Evolutionary conservation across 176 grass and related monocot species (phyloP).

Genomic region (Oryza glumipatula): DNA sequence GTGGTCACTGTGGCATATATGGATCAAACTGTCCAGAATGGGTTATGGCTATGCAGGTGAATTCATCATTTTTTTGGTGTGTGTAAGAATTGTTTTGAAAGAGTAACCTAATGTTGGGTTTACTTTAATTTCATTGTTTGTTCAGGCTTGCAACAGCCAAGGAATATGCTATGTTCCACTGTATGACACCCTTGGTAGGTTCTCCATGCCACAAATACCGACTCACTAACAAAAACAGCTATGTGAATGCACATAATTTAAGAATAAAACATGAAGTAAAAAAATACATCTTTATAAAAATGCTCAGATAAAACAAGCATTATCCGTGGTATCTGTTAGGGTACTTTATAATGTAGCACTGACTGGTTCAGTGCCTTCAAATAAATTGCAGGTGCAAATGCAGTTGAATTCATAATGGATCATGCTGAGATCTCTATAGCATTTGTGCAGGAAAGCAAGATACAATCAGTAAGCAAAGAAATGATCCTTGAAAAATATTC

Average conservation of each 20-base stretch:
- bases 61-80: neutral
- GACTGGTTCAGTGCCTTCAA: neutral
- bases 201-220: neutral
- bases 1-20: conserved; percentile 89
- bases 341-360: neutral
- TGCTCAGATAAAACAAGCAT: neutral
- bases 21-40: conserved; percentile 97
- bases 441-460: conserved; percentile 89
- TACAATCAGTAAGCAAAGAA: conserved; percentile 76
- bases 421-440: conserved; percentile 95
- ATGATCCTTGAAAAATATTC: neutral
- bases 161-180: conserved; percentile 87
- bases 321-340: neutral
- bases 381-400: conserved; percentile 75
- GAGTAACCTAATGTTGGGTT: neutral
- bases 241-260: neutral
- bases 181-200: conserved; percentile 93
- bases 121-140: conserved; percentile 16
- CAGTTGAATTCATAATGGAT: conserved; percentile 85
- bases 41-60: conserved; percentile 95
- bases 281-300: neutral
- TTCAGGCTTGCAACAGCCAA: conserved; percentile 90
- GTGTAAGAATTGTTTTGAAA: neutral
- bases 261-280: neutral
- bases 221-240: neutral